Evolutionary conservation across 768 basidiomycete genomes (phyloP).

Genomic region (Boletus eberwhitei): DNA sequence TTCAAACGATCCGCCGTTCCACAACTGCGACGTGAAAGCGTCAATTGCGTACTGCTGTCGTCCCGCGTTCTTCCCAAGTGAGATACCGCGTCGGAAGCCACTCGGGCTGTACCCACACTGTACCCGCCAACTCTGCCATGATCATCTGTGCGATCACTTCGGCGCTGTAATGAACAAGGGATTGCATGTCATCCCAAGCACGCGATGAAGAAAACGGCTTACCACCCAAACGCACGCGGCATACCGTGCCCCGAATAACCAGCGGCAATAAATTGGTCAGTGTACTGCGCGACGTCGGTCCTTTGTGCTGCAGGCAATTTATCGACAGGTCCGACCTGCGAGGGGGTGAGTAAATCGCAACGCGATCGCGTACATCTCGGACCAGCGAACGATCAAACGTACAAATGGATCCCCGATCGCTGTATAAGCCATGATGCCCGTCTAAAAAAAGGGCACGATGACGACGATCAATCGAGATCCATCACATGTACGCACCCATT

Average conservation of each 20-base stretch:
- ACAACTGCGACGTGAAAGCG: no score
- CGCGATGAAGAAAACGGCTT: neutral
- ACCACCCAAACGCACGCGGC: conserved; percentile 72
- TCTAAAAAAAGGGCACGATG: conserved; percentile 38
- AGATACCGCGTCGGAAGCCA: conserved; percentile 64
- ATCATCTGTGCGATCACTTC: conserved; percentile 63
- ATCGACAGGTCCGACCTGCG: conserved; percentile 66
- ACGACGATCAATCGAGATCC: neutral
- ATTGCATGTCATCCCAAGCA: neutral
- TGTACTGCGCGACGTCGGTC: conserved; percentile 26
- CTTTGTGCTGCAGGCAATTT: conserved; percentile 18
- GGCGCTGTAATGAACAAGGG: conserved; percentile 39
- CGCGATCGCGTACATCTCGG: no score
- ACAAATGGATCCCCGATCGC: conserved; percentile 63
- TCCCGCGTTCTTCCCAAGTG: conserved; percentile 29
- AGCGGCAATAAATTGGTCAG: conserved; percentile 68
- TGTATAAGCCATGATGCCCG: conserved; percentile 81
- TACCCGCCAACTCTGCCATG: conserved; percentile 40
- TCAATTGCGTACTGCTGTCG: neutral
- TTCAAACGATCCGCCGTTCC: neutral
- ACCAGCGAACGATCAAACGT: conserved; percentile 18
- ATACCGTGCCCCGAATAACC: conserved; percentile 81
- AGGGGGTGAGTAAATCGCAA: neutral
- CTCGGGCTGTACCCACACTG: conserved; percentile 48
- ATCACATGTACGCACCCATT: conserved; percentile 59